Evolutionary conservation across 192 early-diverging fungal genomes (phyloP).

Genomic region (Entomortierella parvispora): DNA sequence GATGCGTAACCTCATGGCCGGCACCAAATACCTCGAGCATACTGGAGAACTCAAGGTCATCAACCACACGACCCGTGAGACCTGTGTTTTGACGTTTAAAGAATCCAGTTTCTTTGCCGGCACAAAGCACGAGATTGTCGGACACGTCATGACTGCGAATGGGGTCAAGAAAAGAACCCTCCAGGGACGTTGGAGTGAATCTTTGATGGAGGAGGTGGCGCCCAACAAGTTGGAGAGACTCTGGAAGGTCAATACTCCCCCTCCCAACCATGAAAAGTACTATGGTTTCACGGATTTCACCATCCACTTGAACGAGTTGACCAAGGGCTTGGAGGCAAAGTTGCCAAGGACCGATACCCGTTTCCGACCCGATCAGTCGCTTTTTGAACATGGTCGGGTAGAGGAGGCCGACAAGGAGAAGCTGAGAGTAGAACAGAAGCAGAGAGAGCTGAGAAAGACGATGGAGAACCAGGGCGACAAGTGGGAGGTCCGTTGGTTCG

Average conservation of each 20-base stretch:
- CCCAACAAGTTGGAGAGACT: constrained; percentile 76
- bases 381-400: constrained; percentile 86
- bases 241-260: constrained; percentile 82
- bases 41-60: constrained; percentile 86
- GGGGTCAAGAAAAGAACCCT: constrained; percentile 65
- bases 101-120: constrained; percentile 87
- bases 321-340: constrained; percentile 62
- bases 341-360: constrained; percentile 94
- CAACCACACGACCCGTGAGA: constrained; percentile 78
- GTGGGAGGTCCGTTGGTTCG: constrained; percentile 90
- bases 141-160: constrained; percentile 57
- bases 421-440: constrained; percentile 86
- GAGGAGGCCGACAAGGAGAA: constrained; percentile 90
- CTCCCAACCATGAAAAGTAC: constrained; percentile 77
- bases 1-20: constrained; percentile 92
- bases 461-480: constrained; percentile 69
- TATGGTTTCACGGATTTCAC: constrained; percentile 93
- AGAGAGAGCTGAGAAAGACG: constrained; percentile 81
- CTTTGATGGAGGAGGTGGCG: constrained; percentile 66
- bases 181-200: constrained; percentile 75
- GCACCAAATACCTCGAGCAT: constrained; percentile 89
- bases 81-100: constrained; percentile 83
- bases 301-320: constrained; percentile 91
- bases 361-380: constrained; percentile 91
- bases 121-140: constrained; percentile 82